Conservation (phyloP, 2,329 filamentous ascomycete genomes). For the Epichloe sibirici region DNA sequence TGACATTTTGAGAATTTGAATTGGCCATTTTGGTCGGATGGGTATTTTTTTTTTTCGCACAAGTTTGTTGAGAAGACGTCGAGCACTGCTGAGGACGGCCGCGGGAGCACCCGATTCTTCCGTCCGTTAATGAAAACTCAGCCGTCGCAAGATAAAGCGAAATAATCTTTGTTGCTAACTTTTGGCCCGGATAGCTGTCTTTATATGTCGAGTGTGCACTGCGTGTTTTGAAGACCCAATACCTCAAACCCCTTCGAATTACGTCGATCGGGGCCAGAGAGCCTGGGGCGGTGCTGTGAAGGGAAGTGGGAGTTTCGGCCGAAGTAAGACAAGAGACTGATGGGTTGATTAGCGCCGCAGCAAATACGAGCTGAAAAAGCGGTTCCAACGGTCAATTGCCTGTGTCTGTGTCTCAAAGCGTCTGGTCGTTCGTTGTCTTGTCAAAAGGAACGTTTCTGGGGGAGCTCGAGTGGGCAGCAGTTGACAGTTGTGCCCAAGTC, state of each 20-base stretch:
- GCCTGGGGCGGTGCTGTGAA: background rate
- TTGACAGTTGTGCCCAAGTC: conserved; percentile 2
- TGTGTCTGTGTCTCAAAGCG: background rate
- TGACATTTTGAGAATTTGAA: conserved; percentile 41
- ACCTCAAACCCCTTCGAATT: background rate
- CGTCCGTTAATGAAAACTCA: too few relatives aligned
- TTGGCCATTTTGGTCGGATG: conserved; percentile 27
- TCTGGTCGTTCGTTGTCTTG: background rate
- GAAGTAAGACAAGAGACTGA: background rate
- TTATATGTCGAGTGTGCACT: background rate
- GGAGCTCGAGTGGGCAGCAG: background rate
- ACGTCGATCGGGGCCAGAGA: background rate
- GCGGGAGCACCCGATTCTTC: background rate
- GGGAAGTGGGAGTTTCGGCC: background rate
- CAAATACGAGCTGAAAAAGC: background rate
- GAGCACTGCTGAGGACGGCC: background rate
- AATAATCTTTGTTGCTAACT: too few relatives aligned
- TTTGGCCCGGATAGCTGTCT: background rate
- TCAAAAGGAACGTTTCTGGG: background rate
- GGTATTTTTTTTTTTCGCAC: background rate
- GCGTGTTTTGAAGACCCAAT: background rate
- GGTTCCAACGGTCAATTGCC: background rate
- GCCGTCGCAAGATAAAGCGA: too few relatives aligned
- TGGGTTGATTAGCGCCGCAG: background rate
- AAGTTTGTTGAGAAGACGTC: background rate